phyloP scores from a whole-genome alignment of 805 yeast genomes.

The Teunomyces gatunensis region DNA sequence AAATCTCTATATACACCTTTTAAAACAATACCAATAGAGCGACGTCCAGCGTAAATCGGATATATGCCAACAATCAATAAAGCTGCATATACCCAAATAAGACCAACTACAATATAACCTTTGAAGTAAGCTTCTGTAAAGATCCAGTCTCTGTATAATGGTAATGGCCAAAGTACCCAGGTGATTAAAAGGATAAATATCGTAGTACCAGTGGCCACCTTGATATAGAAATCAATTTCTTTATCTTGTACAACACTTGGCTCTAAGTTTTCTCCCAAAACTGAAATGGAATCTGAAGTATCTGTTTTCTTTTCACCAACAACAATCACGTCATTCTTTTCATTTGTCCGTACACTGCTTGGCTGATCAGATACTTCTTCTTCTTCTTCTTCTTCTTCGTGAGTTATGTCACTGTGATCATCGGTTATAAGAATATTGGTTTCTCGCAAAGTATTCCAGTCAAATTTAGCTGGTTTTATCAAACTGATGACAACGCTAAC shows the following conservation, averaged over 20 bases:
- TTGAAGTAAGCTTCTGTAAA: constrained; percentile 35
- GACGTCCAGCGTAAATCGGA: constrained; percentile 36
- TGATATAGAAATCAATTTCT: constrained; percentile 15
- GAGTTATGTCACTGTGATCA: not conserved
- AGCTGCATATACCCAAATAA: constrained; percentile 40
- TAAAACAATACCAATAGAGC: constrained; percentile 20
- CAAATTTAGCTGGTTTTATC: constrained; percentile 20
- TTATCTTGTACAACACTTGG: not conserved
- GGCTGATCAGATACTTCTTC: not conserved
- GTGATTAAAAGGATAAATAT: constrained; percentile 28
- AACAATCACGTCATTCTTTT: not conserved
- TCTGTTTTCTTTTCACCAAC: not conserved
- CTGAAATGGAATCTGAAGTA: not conserved
- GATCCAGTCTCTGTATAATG: constrained; percentile 41
- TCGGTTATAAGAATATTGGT: constrained; percentile 13
- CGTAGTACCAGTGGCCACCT: constrained; percentile 24
- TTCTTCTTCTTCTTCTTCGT: not conserved
- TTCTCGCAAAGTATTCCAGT: constrained; percentile 24
- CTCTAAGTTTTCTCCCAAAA: constrained; percentile 1
- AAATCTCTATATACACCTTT: constrained; percentile 19
- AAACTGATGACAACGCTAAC: constrained; percentile 6
- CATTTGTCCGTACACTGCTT: not conserved
- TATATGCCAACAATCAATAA: constrained; percentile 29
- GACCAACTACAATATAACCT: constrained; percentile 37
- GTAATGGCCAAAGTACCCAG: constrained; percentile 43